Conservation (phyloP, 257 asterid genomes). For the Solanum bukasovii region DNA sequence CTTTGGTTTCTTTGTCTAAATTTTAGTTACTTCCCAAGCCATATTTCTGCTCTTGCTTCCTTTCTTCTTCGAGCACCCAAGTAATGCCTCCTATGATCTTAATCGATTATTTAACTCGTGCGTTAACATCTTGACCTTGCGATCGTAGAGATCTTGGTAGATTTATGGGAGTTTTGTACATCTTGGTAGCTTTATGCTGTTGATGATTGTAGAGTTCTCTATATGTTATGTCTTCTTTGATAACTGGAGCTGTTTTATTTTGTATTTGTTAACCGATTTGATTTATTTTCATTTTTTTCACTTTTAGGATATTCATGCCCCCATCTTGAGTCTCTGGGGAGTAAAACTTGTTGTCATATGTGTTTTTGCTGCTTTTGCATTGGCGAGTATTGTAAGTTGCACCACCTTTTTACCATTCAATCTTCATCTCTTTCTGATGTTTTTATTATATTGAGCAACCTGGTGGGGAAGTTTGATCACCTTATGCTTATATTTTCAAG, state of each 20-base stretch:
- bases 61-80: neutral
- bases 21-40: neutral
- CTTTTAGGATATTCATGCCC: conserved; percentile 83
- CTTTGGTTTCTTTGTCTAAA: neutral
- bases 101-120: neutral
- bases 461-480: neutral
- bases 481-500: conserved; percentile 22
- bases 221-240: neutral
- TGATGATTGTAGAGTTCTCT: neutral
- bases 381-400: conserved; percentile 91
- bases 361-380: conserved; percentile 65
- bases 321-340: conserved; percentile 72
- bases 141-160: neutral
- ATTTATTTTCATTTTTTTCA: conserved; percentile 5
- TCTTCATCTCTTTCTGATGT: neutral
- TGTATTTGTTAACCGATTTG: neutral
- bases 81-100: neutral
- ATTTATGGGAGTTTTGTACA: neutral
- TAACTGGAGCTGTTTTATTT: neutral
- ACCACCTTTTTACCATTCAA: neutral
- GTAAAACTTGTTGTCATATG: conserved; percentile 72
- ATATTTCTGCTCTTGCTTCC: neutral
- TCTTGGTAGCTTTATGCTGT: neutral
- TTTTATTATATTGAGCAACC: neutral
- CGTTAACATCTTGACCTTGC: neutral